Evolutionary conservation across 2,329 filamentous ascomycete genomes (phyloP), one percentile per base, ranked within the genome.

Genomic region (Arachnomyces sp.): DNA sequence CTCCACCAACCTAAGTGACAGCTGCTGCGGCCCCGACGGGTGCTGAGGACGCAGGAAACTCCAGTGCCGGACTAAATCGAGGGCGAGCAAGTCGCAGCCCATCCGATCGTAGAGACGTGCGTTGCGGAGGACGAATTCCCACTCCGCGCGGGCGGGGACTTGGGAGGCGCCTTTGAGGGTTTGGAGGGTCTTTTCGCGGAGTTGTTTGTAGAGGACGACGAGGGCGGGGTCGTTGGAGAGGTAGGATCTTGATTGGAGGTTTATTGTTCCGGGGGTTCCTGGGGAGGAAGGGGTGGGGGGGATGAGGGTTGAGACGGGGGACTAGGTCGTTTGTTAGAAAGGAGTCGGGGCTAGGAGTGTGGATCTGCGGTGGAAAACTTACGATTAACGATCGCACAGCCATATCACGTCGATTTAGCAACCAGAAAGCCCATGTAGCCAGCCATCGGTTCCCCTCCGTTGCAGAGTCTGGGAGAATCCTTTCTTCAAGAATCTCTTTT

Each of bases 401-500:
- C 71, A 88, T 84, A 49, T 93, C 84, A 44, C 81, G 78, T 46
- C 84, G 76, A 29, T 79, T 79, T 4, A 96, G 72, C 73, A 94
- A 85, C 82, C 87, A 94, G 57, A 94, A 94, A 2, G 86, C 85
- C 92, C 92, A 98, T 0, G 84, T 92, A 8, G 89, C 85, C 43
- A 94, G 76, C 90, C 92, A 98, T 42, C 90, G 76, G 56, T 98
- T 90, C 2, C 87, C 87, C 47, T 90, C 81, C 31, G 79, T 74
- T 0, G 84, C 79, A 13, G 92, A 92, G 46, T 84, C 66, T 0
- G 80, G 76, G 0, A 96, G 70, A 2, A 96, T 77, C 45, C 82
- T 84, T 8, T 94, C 84, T 52, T 85, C 77, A 1, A 98, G 68
- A 7, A 98, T 71, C 42, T 76, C 77, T 17, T 73, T 73, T 2